phyloP scores from a whole-genome alignment of 257 asterid genomes.

The Knoxia roxburghii region DNA sequence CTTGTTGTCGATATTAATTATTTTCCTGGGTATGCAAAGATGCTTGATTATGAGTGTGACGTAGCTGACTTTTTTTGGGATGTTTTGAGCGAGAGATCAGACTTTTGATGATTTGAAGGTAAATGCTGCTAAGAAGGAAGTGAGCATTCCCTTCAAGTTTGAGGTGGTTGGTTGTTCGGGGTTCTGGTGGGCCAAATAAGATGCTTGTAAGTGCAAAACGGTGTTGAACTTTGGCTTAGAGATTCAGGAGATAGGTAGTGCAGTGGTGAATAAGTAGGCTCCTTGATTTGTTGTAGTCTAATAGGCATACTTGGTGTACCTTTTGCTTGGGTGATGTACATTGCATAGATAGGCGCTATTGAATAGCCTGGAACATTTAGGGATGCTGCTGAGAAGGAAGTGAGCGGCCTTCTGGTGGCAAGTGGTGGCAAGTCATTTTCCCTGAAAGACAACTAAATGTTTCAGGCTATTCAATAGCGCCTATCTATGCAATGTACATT shows the following conservation, averaged over 20 bases:
- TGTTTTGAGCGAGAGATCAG: slow-evolving; percentile 29
- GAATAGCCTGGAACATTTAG: slow-evolving; percentile 33
- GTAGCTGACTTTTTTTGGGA: slow-evolving; percentile 62
- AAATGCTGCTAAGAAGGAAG: slow-evolving; percentile 18
- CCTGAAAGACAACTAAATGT: too few relatives aligned
- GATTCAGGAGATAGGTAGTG: slow-evolving; percentile 26
- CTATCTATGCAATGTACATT: too few relatives aligned
- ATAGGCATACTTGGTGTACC: slow-evolving; percentile 36
- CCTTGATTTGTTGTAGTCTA: slow-evolving; percentile 32
- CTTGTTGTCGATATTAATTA: slow-evolving; percentile 72
- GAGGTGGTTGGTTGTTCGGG: slow-evolving; percentile 8
- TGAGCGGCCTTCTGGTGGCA: too few relatives aligned
- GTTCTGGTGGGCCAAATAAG: background rate
- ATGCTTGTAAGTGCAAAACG: slow-evolving; percentile 1
- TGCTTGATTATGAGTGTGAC: slow-evolving; percentile 61
- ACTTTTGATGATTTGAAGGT: slow-evolving; percentile 20
- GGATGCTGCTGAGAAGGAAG: too few relatives aligned
- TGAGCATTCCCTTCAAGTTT: slow-evolving; percentile 41
- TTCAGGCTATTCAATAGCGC: too few relatives aligned
- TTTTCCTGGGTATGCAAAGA: slow-evolving; percentile 76
- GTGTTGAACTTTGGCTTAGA: slow-evolving; percentile 12
- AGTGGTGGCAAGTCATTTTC: too few relatives aligned
- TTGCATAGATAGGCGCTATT: slow-evolving; percentile 42
- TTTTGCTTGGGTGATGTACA: slow-evolving; percentile 45
- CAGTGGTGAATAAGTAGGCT: slow-evolving; percentile 46